Conservation (phyloP, 2,329 filamentous ascomycete species). For the Ophiostoma novo-ulmi region DNA sequence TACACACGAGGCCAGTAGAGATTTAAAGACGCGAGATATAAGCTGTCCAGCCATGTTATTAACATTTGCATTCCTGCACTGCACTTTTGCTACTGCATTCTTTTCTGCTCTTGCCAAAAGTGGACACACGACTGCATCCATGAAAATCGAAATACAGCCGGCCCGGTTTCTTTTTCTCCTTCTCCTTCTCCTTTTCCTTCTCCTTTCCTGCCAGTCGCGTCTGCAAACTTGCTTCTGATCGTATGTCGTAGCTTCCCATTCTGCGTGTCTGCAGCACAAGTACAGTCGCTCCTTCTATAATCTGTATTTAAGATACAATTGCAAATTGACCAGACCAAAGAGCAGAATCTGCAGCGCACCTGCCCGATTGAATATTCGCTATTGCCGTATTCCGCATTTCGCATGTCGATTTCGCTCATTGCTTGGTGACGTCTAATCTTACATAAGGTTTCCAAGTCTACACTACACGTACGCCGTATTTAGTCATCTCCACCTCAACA, state of each 20-base stretch:
- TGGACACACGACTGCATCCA: neutral
- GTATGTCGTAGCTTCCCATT: neutral
- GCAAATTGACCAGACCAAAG: neutral
- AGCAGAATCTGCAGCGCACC: neutral
- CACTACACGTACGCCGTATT: neutral
- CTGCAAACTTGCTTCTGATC: neutral
- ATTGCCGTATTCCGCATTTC: neutral
- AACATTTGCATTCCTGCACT: neutral
- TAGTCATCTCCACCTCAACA: conserved; percentile 14
- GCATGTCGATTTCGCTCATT: neutral
- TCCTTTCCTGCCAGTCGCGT: conserved; percentile 1
- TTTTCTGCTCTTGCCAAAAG: conserved; percentile 7
- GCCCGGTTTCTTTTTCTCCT: neutral
- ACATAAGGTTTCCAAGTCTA: neutral
- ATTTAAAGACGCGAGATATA: neutral
- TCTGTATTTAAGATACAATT: neutral
- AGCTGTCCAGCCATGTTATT: neutral
- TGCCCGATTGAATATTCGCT: neutral
- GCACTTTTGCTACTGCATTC: neutral
- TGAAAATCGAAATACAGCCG: neutral
- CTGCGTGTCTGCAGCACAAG: neutral
- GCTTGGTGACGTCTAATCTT: neutral
- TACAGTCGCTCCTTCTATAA: neutral
- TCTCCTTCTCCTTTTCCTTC: neutral
- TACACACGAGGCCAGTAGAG: too few species aligned